These are phyloP conservation scores for Dujonia santamariae DNA, from an alignment of 1,139 yeast genomes.

Conservation along the genomic window DNA sequence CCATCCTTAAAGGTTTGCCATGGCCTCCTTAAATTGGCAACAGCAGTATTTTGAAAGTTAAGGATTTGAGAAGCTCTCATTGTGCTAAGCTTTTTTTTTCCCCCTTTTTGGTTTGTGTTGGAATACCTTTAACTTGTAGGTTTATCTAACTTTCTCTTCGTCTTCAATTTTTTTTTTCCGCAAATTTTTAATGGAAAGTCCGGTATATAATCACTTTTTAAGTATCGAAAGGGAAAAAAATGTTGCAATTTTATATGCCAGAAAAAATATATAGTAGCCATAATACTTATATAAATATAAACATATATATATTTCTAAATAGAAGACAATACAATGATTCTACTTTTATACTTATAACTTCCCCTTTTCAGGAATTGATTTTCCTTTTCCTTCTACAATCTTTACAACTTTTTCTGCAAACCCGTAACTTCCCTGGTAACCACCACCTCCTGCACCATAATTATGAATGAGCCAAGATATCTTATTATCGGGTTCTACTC, in stretches of 20 bases:
- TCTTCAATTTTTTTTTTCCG: no score
- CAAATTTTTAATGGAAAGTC: no score
- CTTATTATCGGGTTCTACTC: constrained; percentile 35
- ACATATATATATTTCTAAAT: no score
- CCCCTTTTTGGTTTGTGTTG: not conserved
- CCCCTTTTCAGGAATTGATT: no score
- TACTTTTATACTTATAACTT: no score
- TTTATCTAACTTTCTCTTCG: not conserved
- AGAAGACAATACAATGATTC: no score
- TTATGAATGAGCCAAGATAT: constrained; percentile 41
- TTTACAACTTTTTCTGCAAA: constrained; percentile 26
- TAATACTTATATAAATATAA: no score
- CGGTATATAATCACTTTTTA: no score
- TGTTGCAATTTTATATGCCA: no score
- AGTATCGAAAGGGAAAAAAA: no score
- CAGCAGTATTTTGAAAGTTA: constrained; percentile 52
- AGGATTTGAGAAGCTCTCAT: constrained; percentile 58
- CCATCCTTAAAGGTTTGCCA: constrained; percentile 89
- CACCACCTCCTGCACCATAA: constrained; percentile 56
- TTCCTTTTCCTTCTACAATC: constrained; percentile 10
- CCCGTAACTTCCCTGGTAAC: constrained; percentile 51
- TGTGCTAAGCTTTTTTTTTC: not conserved
- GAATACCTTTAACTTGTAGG: not conserved
- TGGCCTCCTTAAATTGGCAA: constrained; percentile 65
- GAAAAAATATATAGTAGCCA: no score